phyloP scores from a whole-genome alignment of 164 flowering plant species.

The Magnolia sinica region DNA sequence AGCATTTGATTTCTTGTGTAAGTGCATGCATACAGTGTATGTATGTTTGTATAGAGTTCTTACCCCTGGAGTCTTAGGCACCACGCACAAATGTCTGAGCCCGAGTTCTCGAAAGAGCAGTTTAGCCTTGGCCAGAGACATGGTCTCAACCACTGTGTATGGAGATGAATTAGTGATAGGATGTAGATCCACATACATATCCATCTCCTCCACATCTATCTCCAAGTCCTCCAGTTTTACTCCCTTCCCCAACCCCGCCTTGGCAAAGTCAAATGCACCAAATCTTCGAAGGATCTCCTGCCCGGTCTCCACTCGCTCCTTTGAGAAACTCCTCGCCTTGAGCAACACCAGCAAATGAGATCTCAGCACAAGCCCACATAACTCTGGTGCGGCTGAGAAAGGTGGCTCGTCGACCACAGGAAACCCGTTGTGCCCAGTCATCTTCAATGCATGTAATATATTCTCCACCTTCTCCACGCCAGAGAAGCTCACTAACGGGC shows the following conservation, averaged over 20 bases:
- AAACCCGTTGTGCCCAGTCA: slow-evolving; percentile 76
- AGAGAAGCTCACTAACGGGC: slow-evolving; percentile 63
- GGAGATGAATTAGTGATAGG: slow-evolving; percentile 92
- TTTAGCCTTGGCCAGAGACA: slow-evolving; percentile 97
- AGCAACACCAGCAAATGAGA: slow-evolving; percentile 83
- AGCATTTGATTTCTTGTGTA: not conserved
- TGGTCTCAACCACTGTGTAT: slow-evolving; percentile 82
- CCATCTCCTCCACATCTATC: slow-evolving; percentile 67
- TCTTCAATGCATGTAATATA: slow-evolving; percentile 44
- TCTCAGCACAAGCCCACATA: slow-evolving; percentile 80
- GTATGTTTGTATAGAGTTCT: slow-evolving; percentile 8
- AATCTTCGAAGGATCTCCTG: slow-evolving; percentile 38
- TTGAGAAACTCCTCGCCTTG: slow-evolving; percentile 55
- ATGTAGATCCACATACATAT: slow-evolving; percentile 94
- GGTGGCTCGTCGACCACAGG: slow-evolving; percentile 94
- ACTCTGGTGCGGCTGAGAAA: slow-evolving; percentile 60
- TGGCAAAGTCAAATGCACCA: slow-evolving; percentile 81
- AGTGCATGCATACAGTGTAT: not conserved
- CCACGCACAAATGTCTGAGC: slow-evolving; percentile 79
- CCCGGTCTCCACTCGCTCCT: slow-evolving; percentile 33
- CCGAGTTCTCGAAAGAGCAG: slow-evolving; percentile 75
- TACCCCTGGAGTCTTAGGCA: slow-evolving; percentile 90
- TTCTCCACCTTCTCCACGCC: slow-evolving; percentile 82
- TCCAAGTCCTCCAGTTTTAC: slow-evolving; percentile 72
- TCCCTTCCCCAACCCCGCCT: slow-evolving; percentile 87